Conservation (phyloP, 768 basidiomycete genomes). For the Russula ochroleuca region DNA sequence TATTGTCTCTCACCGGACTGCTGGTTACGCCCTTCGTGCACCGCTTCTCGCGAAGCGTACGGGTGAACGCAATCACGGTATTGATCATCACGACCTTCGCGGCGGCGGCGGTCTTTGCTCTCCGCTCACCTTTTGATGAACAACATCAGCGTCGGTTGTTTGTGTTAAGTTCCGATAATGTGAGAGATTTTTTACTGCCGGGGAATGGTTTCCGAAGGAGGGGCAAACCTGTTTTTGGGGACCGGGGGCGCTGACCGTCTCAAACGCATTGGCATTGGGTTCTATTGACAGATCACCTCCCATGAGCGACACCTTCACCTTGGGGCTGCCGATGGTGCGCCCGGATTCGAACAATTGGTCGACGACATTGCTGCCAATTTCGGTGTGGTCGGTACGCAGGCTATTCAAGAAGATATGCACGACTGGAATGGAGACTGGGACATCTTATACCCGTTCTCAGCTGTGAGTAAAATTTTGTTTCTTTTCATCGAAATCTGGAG, state of each 20-base stretch:
- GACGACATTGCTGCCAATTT: slow-evolving; percentile 57
- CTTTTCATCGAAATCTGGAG: background rate
- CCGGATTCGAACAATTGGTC: slow-evolving; percentile 64
- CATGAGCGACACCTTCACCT: slow-evolving; percentile 72
- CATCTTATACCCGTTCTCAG: slow-evolving; percentile 72
- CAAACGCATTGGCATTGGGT: slow-evolving; percentile 6
- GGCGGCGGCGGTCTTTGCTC: slow-evolving; percentile 57
- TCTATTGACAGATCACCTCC: slow-evolving; percentile 54
- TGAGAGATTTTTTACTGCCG: slow-evolving; percentile 37
- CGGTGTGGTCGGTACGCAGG: slow-evolving; percentile 40
- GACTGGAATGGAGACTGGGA: slow-evolving; percentile 89
- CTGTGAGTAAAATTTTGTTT: slow-evolving; percentile 40
- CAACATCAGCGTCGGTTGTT: slow-evolving; percentile 88
- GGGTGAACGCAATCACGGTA: slow-evolving; percentile 42
- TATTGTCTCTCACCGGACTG: slow-evolving; percentile 56
- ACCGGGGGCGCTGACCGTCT: background rate
- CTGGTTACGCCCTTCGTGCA: slow-evolving; percentile 68
- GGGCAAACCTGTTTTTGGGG: background rate
- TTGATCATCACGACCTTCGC: slow-evolving; percentile 45
- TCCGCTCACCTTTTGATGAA: slow-evolving; percentile 63
- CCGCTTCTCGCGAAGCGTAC: slow-evolving; percentile 49
- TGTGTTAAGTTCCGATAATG: slow-evolving; percentile 81
- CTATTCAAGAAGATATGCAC: slow-evolving; percentile 55
- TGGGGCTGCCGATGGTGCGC: slow-evolving; percentile 77
- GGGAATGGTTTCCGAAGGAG: too few species aligned